Conservation (phyloP, 371 early-diverging fungal species). For the Rhizopus sp. region DNA sequence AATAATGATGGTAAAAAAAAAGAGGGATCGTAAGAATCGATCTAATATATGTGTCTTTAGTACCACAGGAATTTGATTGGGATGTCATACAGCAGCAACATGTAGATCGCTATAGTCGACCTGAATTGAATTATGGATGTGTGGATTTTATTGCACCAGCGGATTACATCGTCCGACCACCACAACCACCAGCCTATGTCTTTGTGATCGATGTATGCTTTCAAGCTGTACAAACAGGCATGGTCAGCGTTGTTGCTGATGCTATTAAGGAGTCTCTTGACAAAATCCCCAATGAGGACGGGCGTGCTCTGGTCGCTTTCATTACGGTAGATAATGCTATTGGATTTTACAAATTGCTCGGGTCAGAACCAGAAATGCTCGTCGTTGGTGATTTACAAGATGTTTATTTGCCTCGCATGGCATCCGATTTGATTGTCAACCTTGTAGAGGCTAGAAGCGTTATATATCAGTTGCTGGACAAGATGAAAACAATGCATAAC, state of each 20-base stretch:
- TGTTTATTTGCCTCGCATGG: conserved; percentile 68
- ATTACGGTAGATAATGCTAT: conserved; percentile 76
- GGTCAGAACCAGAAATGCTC: conserved; percentile 79
- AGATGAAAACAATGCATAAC: conserved; percentile 67
- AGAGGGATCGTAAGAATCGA: neutral
- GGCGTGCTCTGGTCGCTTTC: conserved; percentile 75
- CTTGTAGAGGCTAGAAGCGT: conserved; percentile 63
- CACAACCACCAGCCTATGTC: conserved; percentile 83
- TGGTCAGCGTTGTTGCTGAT: conserved; percentile 54
- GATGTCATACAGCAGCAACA: conserved; percentile 66
- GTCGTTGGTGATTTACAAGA: conserved; percentile 80
- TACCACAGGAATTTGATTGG: conserved; percentile 79
- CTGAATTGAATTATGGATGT: conserved; percentile 73
- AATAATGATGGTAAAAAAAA: conserved; percentile 68
- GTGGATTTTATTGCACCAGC: conserved; percentile 84
- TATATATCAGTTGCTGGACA: conserved; percentile 62
- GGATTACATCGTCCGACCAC: conserved; percentile 81
- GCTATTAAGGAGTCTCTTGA: conserved; percentile 70
- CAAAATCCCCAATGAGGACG: conserved; percentile 76
- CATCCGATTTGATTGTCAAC: conserved; percentile 79
- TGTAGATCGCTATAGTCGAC: conserved; percentile 70
- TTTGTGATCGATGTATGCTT: conserved; percentile 83
- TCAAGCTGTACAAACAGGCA: conserved; percentile 70
- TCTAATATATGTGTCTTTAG: conserved; percentile 24
- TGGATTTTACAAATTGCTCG: conserved; percentile 76